A percentile compares a stretch with the other conserved stretches of the same genome.
phyloP scores from a whole-genome alignment of 106 monocot species.

The Iris macrosiphon region DNA sequence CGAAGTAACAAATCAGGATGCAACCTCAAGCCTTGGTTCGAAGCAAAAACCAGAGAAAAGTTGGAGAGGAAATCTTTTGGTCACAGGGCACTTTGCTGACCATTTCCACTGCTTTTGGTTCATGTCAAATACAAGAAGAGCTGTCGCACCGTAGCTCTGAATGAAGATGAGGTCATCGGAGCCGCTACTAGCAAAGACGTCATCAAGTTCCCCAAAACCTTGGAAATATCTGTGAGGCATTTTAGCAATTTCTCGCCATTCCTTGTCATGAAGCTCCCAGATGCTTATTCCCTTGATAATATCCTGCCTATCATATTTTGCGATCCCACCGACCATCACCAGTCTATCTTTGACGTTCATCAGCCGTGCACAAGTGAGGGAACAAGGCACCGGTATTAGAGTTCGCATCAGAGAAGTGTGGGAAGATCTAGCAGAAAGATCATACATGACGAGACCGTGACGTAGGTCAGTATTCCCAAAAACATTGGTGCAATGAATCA shows the following conservation, averaged over 20 bases:
- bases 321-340: conserved; percentile 91
- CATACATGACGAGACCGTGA: conserved; percentile 58
- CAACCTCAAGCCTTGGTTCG: conserved; percentile 68
- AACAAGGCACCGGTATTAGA: conserved; percentile 48
- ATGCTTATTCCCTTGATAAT: conserved; percentile 89
- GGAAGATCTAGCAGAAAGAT: conserved; percentile 28
- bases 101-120: conserved; percentile 68
- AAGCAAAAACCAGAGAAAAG: conserved; percentile 86
- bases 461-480: conserved; percentile 40
- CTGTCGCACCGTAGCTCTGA: conserved; percentile 68
- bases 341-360: conserved; percentile 77
- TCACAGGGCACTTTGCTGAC: conserved; percentile 67
- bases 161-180: conserved; percentile 59
- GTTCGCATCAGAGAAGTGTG: conserved; percentile 24
- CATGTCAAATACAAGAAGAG: conserved; percentile 67
- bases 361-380: conserved; percentile 77
- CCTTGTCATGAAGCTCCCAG: conserved; percentile 62
- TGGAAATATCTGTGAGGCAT: conserved; percentile 86
- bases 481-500: conserved; percentile 58
- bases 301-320: conserved; percentile 61
- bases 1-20: conserved; percentile 23
- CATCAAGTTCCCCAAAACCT: conserved; percentile 86
- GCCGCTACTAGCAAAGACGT: conserved; percentile 82
- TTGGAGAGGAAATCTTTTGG: conserved; percentile 78
- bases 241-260: conserved; percentile 64